Percentiles rank a stretch among this genome's conserved stretches.
Conservation (phyloP, 2,329 filamentous ascomycete genomes). For the Septoria linicola region DNA sequence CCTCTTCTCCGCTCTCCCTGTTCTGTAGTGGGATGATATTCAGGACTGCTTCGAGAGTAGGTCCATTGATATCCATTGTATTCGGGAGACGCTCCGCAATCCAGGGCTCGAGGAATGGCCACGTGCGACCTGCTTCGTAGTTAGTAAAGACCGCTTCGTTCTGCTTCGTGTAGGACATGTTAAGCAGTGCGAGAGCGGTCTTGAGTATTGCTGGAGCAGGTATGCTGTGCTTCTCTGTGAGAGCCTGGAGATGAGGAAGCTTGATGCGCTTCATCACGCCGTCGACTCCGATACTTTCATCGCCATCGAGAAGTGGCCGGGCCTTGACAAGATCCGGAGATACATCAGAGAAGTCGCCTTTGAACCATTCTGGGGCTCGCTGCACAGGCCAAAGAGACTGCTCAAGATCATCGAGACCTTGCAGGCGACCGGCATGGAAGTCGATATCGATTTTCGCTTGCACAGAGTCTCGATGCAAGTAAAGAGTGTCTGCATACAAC, state of each 20-base stretch:
- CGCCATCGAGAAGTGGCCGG: not conserved
- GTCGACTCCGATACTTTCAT: constrained; percentile 1
- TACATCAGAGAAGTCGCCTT: constrained; percentile 8
- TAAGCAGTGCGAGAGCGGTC: constrained; percentile 18
- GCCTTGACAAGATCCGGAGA: not conserved
- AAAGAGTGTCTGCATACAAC: constrained; percentile 11
- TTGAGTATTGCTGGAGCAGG: constrained; percentile 8
- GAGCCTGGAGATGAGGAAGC: constrained; percentile 5
- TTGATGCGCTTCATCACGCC: not conserved
- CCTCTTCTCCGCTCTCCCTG: too few species aligned
- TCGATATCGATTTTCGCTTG: constrained; percentile 1
- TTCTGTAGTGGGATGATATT: constrained; percentile 4
- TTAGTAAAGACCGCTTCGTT: constrained; percentile 15
- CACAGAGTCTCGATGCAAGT: constrained; percentile 3
- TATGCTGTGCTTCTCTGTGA: constrained; percentile 10
- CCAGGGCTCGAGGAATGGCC: constrained; percentile 17
- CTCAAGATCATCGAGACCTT: not conserved
- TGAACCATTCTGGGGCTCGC: constrained; percentile 18
- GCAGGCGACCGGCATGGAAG: constrained; percentile 12
- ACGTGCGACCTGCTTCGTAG: constrained; percentile 14
- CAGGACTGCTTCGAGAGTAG: constrained; percentile 12
- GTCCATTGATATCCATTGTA: constrained; percentile 20
- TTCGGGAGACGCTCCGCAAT: constrained; percentile 7
- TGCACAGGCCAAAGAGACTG: constrained; percentile 10
- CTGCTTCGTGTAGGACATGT: constrained; percentile 4